Percentiles rank a stretch among this genome's conserved stretches.
phyloP scores from a whole-genome alignment of 345 rosid genomes.

The Lepidium africanum region DNA sequence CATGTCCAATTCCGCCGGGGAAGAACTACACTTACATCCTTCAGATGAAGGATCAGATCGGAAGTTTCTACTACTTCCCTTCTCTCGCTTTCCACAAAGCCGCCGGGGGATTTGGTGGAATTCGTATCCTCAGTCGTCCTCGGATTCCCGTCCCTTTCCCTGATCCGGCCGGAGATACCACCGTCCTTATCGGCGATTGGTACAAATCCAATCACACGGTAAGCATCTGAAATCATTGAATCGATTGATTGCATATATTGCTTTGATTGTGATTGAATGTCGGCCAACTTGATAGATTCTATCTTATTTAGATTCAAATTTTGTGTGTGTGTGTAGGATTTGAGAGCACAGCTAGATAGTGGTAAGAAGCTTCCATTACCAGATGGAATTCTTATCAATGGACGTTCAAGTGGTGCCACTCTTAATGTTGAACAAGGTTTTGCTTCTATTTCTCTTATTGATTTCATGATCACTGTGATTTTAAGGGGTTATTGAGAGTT shows the following conservation, averaged over 20 bases:
- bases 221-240: neutral
- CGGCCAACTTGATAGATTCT: neutral
- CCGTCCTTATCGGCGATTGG: slow-evolving; percentile 77
- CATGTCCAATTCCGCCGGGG: slow-evolving; percentile 90
- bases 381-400: slow-evolving; percentile 90
- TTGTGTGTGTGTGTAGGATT: slow-evolving; percentile 36
- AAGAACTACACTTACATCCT: slow-evolving; percentile 68
- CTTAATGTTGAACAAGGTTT: slow-evolving; percentile 85
- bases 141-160: slow-evolving; percentile 63
- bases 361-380: slow-evolving; percentile 74
- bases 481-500: neutral
- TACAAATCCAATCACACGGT: slow-evolving; percentile 73
- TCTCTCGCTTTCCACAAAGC: slow-evolving; percentile 75
- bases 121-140: slow-evolving; percentile 63
- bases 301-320: neutral
- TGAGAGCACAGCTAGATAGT: slow-evolving; percentile 49
- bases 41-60: slow-evolving; percentile 74
- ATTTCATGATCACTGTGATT: neutral
- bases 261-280: neutral
- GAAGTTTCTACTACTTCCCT: slow-evolving; percentile 71
- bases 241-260: neutral
- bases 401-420: slow-evolving; percentile 60
- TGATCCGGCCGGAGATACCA: slow-evolving; percentile 65
- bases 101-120: slow-evolving; percentile 71
- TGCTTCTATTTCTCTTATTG: neutral